Percentiles rank a stretch among this genome's conserved stretches.
These are phyloP conservation scores for Phytophthora idaei DNA, from an alignment of 352 stramenopile genomes.

Conservation along the genomic window DNA sequence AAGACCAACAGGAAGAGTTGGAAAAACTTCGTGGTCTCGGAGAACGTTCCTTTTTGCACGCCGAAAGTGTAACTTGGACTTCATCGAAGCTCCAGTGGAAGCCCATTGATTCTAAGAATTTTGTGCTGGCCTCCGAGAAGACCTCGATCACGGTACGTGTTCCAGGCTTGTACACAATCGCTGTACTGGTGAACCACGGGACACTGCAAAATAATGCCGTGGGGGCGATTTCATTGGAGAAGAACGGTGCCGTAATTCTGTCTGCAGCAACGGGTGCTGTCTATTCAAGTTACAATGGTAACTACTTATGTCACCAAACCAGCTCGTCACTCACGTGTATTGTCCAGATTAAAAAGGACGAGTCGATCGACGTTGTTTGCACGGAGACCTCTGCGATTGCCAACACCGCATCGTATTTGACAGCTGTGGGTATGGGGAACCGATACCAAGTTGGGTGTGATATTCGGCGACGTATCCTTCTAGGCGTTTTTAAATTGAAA, in stretches of 20 bases:
- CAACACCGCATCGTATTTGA: slow-evolving; percentile 14
- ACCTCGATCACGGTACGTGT: neutral
- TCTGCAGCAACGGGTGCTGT: neutral
- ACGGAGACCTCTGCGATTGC: neutral
- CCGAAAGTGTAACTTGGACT: slow-evolving; percentile 7
- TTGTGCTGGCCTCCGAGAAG: slow-evolving; percentile 1
- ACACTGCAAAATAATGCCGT: neutral
- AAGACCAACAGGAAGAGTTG: slow-evolving; percentile 32
- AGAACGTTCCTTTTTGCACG: slow-evolving; percentile 6
- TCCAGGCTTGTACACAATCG: slow-evolving; percentile 12
- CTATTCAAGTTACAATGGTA: neutral
- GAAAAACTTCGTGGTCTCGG: slow-evolving; percentile 14
- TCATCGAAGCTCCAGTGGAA: slow-evolving; percentile 10
- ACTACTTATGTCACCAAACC: neutral
- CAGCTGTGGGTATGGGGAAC: slow-evolving; percentile 2
- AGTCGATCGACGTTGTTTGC: neutral
- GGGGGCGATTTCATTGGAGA: slow-evolving; percentile 7
- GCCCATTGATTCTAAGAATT: neutral
- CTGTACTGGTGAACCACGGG: slow-evolving; percentile 18
- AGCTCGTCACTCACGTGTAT: slow-evolving; percentile 8
- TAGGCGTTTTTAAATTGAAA: no score
- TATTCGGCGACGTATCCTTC: neutral
- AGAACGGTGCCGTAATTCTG: slow-evolving; percentile 3
- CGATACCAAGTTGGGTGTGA: neutral
- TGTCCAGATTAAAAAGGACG: slow-evolving; percentile 2